Evolutionary conservation across 2,329 filamentous ascomycete genomes (phyloP).

Genomic region (Aspergillus fumigatus): DNA sequence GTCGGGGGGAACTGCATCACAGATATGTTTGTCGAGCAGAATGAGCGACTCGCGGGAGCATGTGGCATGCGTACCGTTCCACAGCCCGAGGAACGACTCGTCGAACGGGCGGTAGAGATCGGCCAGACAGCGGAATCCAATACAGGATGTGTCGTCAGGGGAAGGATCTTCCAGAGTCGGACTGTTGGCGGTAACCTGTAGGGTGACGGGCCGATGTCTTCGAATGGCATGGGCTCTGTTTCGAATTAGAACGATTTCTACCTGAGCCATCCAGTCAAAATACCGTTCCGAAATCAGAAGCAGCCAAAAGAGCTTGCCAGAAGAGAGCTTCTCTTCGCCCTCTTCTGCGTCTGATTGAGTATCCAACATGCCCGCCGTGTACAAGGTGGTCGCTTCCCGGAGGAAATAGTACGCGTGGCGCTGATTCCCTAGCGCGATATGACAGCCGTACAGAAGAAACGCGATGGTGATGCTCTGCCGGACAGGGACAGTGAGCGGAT

Average conservation of each 20-base stretch:
- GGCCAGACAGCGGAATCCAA: slow-evolving; percentile 58
- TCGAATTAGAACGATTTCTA: not conserved
- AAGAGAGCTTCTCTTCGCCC: slow-evolving; percentile 39
- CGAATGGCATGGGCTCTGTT: slow-evolving; percentile 59
- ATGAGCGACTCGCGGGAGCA: slow-evolving; percentile 45
- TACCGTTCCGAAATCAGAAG: slow-evolving; percentile 63
- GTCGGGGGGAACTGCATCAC: slow-evolving; percentile 50
- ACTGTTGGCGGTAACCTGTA: slow-evolving; percentile 54
- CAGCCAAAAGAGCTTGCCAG: slow-evolving; percentile 61
- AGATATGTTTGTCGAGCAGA: slow-evolving; percentile 48
- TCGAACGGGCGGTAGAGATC: slow-evolving; percentile 60
- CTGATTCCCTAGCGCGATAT: slow-evolving; percentile 63
- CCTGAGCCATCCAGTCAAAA: slow-evolving; percentile 8
- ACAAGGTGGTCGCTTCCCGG: slow-evolving; percentile 67
- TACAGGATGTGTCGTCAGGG: slow-evolving; percentile 51
- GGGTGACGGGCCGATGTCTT: slow-evolving; percentile 58
- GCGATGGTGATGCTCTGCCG: slow-evolving; percentile 54
- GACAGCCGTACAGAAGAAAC: slow-evolving; percentile 66
- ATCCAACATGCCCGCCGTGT: slow-evolving; percentile 45
- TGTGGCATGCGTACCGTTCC: slow-evolving; percentile 53
- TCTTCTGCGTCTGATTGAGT: slow-evolving; percentile 46
- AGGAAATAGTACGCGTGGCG: slow-evolving; percentile 70
- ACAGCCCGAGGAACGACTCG: slow-evolving; percentile 58
- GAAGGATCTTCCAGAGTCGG: slow-evolving; percentile 45
- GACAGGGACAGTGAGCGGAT: slow-evolving; percentile 17